Conservation (phyloP, 2,329 filamentous ascomycete genomes). For the Phialocephala subalpina region DNA sequence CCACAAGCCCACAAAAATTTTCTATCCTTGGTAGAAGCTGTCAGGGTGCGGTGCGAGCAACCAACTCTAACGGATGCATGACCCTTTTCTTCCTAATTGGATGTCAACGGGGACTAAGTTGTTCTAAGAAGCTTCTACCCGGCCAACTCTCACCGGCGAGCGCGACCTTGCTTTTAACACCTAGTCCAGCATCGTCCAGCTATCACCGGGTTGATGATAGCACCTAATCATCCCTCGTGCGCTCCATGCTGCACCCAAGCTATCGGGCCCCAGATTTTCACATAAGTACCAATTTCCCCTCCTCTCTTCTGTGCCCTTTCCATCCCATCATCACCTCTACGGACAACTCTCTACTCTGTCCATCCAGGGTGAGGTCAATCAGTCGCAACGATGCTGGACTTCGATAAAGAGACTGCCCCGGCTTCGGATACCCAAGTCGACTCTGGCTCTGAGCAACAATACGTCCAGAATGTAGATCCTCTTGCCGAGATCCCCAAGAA, state of each 20-base stretch:
- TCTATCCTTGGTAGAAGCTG: not conserved
- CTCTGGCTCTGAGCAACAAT: constrained; percentile 24
- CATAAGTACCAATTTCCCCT: constrained; percentile 7
- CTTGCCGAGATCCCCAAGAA: constrained; percentile 33
- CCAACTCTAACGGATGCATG: not conserved
- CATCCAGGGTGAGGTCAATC: not conserved
- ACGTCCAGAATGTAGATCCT: constrained; percentile 26
- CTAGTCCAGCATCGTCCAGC: not conserved
- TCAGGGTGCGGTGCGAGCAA: not conserved
- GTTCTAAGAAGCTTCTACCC: constrained; percentile 9
- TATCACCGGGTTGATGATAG: not conserved
- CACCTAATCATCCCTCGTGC: not conserved
- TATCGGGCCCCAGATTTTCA: constrained; percentile 5
- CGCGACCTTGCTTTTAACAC: not conserved
- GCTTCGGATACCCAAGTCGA: constrained; percentile 4
- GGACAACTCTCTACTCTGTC: not conserved
- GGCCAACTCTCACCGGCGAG: not conserved
- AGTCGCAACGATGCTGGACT: constrained; percentile 19
- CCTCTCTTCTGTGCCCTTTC: not conserved
- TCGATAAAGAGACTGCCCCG: constrained; percentile 10
- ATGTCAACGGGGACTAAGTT: not conserved
- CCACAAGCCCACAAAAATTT: constrained; percentile 2
- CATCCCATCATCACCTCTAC: not conserved
- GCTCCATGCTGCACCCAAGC: not conserved
- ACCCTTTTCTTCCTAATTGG: not conserved